Base-by-base conservation (phyloP, 106 monocot species). In the Dendrobium catenatum region DNA sequence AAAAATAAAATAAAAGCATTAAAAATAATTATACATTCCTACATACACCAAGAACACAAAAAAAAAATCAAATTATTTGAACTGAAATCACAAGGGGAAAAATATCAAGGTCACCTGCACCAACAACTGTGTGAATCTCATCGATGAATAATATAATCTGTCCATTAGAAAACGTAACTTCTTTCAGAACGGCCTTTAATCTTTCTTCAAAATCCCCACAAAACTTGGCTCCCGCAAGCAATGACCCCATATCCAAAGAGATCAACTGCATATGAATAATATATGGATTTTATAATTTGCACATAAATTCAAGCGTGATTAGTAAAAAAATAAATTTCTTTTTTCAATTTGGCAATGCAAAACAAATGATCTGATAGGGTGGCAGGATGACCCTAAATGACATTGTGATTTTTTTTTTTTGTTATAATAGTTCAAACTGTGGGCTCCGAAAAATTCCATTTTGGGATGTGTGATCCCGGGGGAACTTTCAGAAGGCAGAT, bases 141-240 rank as follows among this genome's bases (percentile, higher is more conserved):
- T 95, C 95, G 58, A 95, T 93, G 66, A 95, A 95, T 68, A 95
- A 80, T 81, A 95, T 91, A 77, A 95, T 90, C 74, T 95, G 95
- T 31, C 93, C 93, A 86, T 93, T 95, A 56, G 95, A 95, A 70
- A 90, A 80, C 77, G 87, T 88, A 68, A 95, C 93, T 84, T 95
- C 95, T 80, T 95, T 95, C 41, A 93, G 76, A 41, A 95, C 95
- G 76, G 95, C 89, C 86, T 95, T 95, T 15, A 95, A 79, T 79
- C 95, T 86, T 80, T 95, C 95, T 85, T 95, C 95, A 75, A 95
- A 95, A 64, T 95, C 93, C 72, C 95, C 95, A 72, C 93, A 87
- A 83, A 89, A 95, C 87, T 95, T 95, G 40, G 95, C 95, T 72
- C 95, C 95, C 46, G 89, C 95, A 89, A 95, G 83, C 31, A 95